Percentiles rank a stretch among this genome's conserved stretches.
These are phyloP conservation scores for Wallacemonas sp. DNA, from an alignment of 208 protist genomes.

Conservation along the genomic window DNA sequence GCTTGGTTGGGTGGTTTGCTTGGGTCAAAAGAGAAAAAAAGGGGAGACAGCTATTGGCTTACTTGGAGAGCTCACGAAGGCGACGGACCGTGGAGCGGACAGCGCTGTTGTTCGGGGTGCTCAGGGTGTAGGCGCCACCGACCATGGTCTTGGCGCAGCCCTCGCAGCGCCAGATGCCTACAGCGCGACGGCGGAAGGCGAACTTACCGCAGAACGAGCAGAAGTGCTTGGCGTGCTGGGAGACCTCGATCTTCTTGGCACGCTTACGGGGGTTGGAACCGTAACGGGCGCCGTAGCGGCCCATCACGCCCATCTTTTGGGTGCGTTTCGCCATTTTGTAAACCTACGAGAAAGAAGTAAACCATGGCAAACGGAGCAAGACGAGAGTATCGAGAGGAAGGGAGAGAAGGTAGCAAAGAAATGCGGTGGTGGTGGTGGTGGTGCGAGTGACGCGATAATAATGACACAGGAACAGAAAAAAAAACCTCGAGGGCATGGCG, in stretches of 20 bases:
- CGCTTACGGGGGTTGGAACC: slow-evolving; percentile 99
- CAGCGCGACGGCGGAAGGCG: slow-evolving; percentile 94
- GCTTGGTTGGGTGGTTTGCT: no score
- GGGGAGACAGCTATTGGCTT: no score
- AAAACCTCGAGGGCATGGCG: slow-evolving; percentile 8
- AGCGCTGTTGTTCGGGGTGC: slow-evolving; percentile 95
- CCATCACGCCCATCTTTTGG: slow-evolving; percentile 99
- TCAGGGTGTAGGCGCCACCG: slow-evolving; percentile 98
- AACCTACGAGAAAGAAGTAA: no score
- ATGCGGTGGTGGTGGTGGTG: no score
- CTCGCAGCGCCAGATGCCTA: slow-evolving; percentile 99
- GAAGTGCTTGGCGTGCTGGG: slow-evolving; percentile 98
- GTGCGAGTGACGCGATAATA: no score
- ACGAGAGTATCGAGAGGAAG: slow-evolving; percentile 1
- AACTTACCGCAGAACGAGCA: slow-evolving; percentile 99
- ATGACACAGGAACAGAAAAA: slow-evolving; percentile 19
- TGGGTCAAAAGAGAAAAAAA: no score
- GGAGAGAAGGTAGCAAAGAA: no score
- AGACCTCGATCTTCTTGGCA: slow-evolving; percentile 99
- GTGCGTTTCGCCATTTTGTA: slow-evolving; percentile 97
- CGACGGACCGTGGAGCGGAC: slow-evolving; percentile 98
- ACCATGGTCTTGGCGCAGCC: slow-evolving; percentile 96
- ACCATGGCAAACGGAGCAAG: slow-evolving; percentile 10
- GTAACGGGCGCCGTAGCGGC: slow-evolving; percentile 99
- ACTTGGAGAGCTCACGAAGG: slow-evolving; percentile 94